Evolutionary conservation across 2,329 filamentous ascomycete genomes (phyloP), one percentile per base, ranked within the genome.

Genomic region (Zasmidium angulare): DNA sequence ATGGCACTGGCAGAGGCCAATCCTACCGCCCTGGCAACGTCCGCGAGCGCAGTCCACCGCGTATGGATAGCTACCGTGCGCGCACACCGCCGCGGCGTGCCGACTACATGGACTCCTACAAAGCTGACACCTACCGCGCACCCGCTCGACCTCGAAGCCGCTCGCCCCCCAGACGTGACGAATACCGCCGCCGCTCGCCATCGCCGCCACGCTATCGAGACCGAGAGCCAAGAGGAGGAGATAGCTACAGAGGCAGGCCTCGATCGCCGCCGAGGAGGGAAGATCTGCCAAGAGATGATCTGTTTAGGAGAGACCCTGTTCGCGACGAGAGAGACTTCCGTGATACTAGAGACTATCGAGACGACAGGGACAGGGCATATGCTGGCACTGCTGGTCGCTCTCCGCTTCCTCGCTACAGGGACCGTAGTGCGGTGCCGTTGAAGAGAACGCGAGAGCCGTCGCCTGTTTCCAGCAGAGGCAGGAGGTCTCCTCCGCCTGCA

Each of bases 51-150:
- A 66, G 68, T 10, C 71, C 71, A 23, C 65, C 68, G 23, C 63
- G 65, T 46, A 56, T 49, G 47, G 73, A 74, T 56, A 68, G 60
- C 64, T 75, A 79, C 66, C 75, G 79, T 71, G 78, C 70, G 55
- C 75, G 79, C 63, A 83, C 83, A 26, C 83, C 82, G 46, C 76
- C 78, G 20, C 74, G 77, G 9, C 74, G 79, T 51, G 70, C 61
- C 43, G 76, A 71, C 53, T 77, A 74, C 17, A 58, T 46, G 53
- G 60, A 56, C 36, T 56, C 51, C 24, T 59, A 55, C 50, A 61
- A 62, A 19, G 63, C 60, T 36, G 72, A 74, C 55, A 65, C 67
- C 19, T 74, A 74, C 55, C 70, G 71, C 46, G 68, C 58, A 12
- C 36, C 26, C 4, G 60, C 66, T 21, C 63, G 76, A 53, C 71